Percentiles rank a stretch among this genome's conserved stretches.
These are phyloP conservation scores for Suillus cothurnatus DNA, from an alignment of 768 basidiomycete genomes.

Conservation along the genomic window DNA sequence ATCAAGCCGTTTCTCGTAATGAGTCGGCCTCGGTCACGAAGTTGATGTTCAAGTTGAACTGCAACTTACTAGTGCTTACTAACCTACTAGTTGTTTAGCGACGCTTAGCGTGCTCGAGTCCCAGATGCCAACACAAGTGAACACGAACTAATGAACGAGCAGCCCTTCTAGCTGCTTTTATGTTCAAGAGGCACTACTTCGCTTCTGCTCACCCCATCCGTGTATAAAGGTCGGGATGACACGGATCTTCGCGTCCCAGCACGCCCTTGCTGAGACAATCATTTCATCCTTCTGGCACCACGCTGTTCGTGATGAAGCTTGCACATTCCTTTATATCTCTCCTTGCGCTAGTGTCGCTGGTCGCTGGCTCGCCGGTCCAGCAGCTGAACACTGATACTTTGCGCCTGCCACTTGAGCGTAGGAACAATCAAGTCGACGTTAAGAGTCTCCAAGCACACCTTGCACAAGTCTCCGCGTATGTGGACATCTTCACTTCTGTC, in stretches of 20 bases:
- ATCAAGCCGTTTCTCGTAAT: background rate
- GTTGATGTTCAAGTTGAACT: background rate
- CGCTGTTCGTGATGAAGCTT: conserved; percentile 22
- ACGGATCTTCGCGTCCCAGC: background rate
- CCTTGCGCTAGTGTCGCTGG: conserved; percentile 20
- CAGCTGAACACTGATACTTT: conserved; percentile 12
- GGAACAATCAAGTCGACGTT: conserved; percentile 5
- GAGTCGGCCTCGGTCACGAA: too few relatives aligned
- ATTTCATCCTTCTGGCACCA: background rate
- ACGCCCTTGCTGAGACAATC: background rate
- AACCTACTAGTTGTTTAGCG: too few relatives aligned
- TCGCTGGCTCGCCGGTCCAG: conserved; percentile 7
- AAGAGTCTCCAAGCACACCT: conserved; percentile 19
- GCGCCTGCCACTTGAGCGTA: conserved; percentile 27
- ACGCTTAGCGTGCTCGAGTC: too few relatives aligned
- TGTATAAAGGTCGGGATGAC: background rate
- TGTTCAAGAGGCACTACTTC: background rate
- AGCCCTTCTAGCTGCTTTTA: background rate
- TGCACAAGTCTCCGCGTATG: conserved; percentile 19
- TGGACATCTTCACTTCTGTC: background rate
- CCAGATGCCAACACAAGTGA: too few relatives aligned
- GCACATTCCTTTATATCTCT: conserved; percentile 15
- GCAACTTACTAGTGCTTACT: too few relatives aligned
- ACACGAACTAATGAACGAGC: too few relatives aligned
- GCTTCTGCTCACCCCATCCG: background rate